phyloP scores from a whole-genome alignment of 257 asterid genomes.

The Eustoma russellianum region DNA sequence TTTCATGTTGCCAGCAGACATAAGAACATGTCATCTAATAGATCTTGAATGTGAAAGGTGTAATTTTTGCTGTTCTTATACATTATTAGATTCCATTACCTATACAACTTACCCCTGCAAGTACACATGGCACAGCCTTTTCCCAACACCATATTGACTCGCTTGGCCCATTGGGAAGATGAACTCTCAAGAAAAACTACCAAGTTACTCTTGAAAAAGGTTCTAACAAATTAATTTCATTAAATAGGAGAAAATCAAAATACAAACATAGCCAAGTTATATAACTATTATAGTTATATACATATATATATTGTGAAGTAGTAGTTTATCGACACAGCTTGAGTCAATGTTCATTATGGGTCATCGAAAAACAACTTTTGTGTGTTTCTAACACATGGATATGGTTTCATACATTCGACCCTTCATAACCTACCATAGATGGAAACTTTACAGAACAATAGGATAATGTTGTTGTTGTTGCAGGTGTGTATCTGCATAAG shows the following conservation, averaged over 20 bases:
- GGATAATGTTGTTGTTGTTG: no score
- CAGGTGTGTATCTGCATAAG: background rate
- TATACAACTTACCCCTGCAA: conserved; percentile 20
- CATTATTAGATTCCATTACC: conserved; percentile 5
- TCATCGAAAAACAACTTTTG: no score
- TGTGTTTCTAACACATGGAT: no score
- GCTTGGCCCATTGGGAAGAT: conserved; percentile 50
- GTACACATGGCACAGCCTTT: conserved; percentile 18
- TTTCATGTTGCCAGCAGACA: conserved; percentile 11
- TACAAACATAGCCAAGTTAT: background rate
- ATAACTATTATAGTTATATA: no score
- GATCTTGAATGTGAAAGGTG: conserved; percentile 3
- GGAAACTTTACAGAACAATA: no score
- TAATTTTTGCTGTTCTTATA: conserved; percentile 1
- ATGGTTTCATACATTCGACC: no score
- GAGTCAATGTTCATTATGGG: no score
- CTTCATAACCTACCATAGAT: no score
- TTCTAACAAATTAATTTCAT: conserved; percentile 28
- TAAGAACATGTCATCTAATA: conserved; percentile 18
- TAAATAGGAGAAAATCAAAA: conserved; percentile 18
- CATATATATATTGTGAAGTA: no score
- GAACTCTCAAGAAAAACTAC: conserved; percentile 6
- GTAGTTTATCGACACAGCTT: no score
- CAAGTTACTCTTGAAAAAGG: conserved; percentile 22
- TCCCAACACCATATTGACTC: conserved; percentile 24